These are phyloP conservation scores for Haberlea rhodopensis DNA, from an alignment of 257 asterid genomes.

Conservation along the genomic window DNA sequence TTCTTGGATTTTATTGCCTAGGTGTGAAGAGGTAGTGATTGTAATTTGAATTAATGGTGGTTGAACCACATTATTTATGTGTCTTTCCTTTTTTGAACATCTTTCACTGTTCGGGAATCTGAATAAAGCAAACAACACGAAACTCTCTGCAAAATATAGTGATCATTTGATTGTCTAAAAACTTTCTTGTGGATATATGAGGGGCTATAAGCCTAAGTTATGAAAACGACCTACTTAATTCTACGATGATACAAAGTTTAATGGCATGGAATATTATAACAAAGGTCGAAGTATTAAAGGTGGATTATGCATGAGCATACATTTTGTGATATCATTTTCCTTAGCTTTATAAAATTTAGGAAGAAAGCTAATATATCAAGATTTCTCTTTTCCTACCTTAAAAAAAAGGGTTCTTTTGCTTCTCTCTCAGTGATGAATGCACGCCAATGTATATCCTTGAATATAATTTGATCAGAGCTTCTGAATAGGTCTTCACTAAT, in stretches of 20 bases:
- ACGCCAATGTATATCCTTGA: background rate
- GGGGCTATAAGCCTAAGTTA: background rate
- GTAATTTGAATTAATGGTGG: no score
- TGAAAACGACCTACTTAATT: no score
- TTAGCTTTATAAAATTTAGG: background rate
- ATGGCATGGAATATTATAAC: no score
- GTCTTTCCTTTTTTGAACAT: background rate
- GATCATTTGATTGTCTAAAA: background rate
- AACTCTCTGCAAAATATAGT: background rate
- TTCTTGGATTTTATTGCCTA: background rate
- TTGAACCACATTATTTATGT: background rate
- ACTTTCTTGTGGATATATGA: background rate
- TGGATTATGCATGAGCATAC: no score
- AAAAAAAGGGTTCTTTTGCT: background rate
- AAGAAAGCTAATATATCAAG: slow-evolving; percentile 1
- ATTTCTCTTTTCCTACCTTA: background rate
- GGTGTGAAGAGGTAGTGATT: background rate
- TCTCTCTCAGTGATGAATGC: background rate
- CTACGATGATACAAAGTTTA: no score
- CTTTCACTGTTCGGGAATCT: background rate
- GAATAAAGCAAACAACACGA: background rate
- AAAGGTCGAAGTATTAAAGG: no score
- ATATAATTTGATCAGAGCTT: slow-evolving; percentile 17
- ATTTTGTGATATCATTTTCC: background rate
- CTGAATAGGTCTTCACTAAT: slow-evolving; percentile 28